phyloP scores from a whole-genome alignment of 768 basidiomycete genomes.

The Hortiboletus campestris region DNA sequence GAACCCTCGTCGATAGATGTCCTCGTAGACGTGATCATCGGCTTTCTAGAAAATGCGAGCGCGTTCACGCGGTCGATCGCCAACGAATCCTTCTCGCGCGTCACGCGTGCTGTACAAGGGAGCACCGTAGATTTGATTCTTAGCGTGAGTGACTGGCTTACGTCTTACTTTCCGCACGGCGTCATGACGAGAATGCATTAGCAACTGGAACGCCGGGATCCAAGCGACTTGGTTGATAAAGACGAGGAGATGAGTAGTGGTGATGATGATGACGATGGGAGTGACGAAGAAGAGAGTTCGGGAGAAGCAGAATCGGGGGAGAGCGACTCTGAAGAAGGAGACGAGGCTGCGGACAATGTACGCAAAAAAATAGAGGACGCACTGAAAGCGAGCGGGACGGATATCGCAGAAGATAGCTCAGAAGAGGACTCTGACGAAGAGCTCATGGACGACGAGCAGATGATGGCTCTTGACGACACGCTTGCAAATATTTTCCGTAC shows the following conservation, averaged over 20 bases:
- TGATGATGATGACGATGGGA: slow-evolving; percentile 35
- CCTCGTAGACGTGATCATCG: slow-evolving; percentile 86
- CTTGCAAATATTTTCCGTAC: slow-evolving; percentile 84
- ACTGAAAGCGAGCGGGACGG: slow-evolving; percentile 56
- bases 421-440: slow-evolving; percentile 59
- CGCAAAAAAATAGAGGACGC: slow-evolving; percentile 66
- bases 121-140: slow-evolving; percentile 80
- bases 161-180: background rate
- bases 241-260: slow-evolving; percentile 41
- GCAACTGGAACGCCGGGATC: slow-evolving; percentile 82
- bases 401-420: slow-evolving; percentile 50
- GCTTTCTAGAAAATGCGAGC: slow-evolving; percentile 80
- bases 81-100: slow-evolving; percentile 73
- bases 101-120: slow-evolving; percentile 63
- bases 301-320: slow-evolving; percentile 34
- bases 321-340: slow-evolving; percentile 45
- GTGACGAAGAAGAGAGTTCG: slow-evolving; percentile 34
- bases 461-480: slow-evolving; percentile 94
- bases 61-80: slow-evolving; percentile 78
- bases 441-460: slow-evolving; percentile 94
- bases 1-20: slow-evolving; percentile 72
- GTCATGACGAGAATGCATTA: slow-evolving; percentile 31
- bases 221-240: slow-evolving; percentile 47
- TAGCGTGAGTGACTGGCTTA: slow-evolving; percentile 50
- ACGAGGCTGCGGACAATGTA: slow-evolving; percentile 47